Base-by-base conservation (phyloP, 2,329 filamentous ascomycete genomes). In the Penicillium occitanis region DNA sequence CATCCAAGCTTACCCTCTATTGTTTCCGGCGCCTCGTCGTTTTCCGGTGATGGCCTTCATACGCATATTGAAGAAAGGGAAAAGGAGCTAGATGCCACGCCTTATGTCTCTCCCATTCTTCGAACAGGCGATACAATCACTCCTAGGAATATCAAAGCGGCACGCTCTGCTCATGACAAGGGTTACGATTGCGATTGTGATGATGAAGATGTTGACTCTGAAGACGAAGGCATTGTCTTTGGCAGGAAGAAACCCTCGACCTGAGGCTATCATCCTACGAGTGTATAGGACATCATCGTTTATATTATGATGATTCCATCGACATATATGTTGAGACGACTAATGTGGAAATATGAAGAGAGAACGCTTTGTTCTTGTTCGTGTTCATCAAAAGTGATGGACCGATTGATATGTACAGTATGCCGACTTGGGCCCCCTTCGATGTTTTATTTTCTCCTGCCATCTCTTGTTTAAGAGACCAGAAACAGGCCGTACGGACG, bases 1-100 rank as follows among this genome's bases (percentile, higher is more conserved):
- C 79, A 82, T 67, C 80, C 80, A 4, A 82, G 80, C 68, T 81
- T 82, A 40, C 80, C 80, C 3, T 80, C 80, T 11, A 79, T 81
- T 17, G 70, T 80, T 17, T 82, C 80, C 0, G 79, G 79, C 33
- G 80, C 79, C 13, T 82, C 81, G 0, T 82, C 81, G 25, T 74
- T 81, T 30, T 82, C 80, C 11, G 77, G 75, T 7, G 79, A 81
- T 63, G 75, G 75, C 0, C 70, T 71, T 13, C 69, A 71, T 22
- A 64, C 68, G 19, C 71, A 71, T 17, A 63, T 63, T 50, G 71
- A 71, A 57, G 68, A 71, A 33, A 71, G 71, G 60, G 72, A 75
- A 10, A 73, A 73, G 50, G 74, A 77, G 1, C 61, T 70, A 40
- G 75, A 74, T 10, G 19, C 68, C 10, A 67, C 69, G 8, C 65